Conservation (phyloP, 805 yeast species). For the Cyberlindnera meyerae region DNA sequence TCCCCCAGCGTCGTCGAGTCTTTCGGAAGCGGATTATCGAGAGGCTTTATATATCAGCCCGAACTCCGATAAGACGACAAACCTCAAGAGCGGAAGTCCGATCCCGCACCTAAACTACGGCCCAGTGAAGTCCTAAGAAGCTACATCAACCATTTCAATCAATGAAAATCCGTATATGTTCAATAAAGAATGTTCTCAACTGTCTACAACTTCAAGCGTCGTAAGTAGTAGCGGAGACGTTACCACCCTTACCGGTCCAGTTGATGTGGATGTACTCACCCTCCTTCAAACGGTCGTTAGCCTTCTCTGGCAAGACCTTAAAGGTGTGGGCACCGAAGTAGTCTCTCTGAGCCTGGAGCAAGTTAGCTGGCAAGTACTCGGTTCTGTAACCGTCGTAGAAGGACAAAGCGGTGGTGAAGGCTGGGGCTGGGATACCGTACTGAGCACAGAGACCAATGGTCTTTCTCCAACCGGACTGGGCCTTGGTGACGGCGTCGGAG, state of each 20-base stretch:
- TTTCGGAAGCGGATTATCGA: too few relatives aligned
- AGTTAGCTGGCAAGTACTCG: slow-evolving; percentile 91
- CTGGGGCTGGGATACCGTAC: slow-evolving; percentile 96
- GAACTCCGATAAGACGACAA: neutral
- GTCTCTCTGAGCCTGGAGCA: slow-evolving; percentile 99
- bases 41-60: neutral
- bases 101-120: neutral
- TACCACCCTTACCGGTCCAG: slow-evolving; percentile 99
- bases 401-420: slow-evolving; percentile 92
- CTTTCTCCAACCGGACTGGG: slow-evolving; percentile 94
- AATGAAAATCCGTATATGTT: too few relatives aligned
- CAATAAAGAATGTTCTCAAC: too few relatives aligned
- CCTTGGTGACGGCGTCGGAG: slow-evolving; percentile 83
- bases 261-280: slow-evolving; percentile 87
- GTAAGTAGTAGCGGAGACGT: slow-evolving; percentile 92
- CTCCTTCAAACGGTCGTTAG: slow-evolving; percentile 69
- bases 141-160: too few relatives aligned
- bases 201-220: slow-evolving; percentile 54
- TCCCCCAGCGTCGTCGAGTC: too few relatives aligned
- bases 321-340: slow-evolving; percentile 99
- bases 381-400: slow-evolving; percentile 99
- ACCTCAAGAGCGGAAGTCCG: neutral
- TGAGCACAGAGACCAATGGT: slow-evolving; percentile 72
- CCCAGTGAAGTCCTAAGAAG: too few relatives aligned
- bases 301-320: slow-evolving; percentile 86